Percentiles rank a stretch among this genome's conserved stretches.
Evolutionary conservation across 441 rosid genomes (phyloP).

Genomic region (Erodium moschatum): DNA sequence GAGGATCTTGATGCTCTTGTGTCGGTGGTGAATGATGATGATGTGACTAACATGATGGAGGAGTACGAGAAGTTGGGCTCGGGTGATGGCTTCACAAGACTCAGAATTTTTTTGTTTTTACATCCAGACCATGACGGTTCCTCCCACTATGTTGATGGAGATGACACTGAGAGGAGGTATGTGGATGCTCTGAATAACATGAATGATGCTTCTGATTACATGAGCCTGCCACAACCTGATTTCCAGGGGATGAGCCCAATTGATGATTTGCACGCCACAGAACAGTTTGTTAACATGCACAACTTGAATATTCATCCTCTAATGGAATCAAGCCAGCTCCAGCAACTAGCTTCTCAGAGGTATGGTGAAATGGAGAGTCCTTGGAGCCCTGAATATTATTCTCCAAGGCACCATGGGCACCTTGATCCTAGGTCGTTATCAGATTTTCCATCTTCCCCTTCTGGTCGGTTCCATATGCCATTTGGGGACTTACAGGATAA

Average conservation of each 20-base stretch:
- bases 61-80: constrained; percentile 92
- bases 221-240: constrained; percentile 37
- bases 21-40: too few species aligned
- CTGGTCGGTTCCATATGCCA: constrained; percentile 55
- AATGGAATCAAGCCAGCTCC: constrained; percentile 34
- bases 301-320: constrained; percentile 55
- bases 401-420: constrained; percentile 78
- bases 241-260: constrained; percentile 38
- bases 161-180: constrained; percentile 32
- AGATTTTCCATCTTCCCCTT: constrained; percentile 72
- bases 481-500: constrained; percentile 59
- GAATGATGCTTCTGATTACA: constrained; percentile 56
- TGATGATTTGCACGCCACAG: constrained; percentile 52
- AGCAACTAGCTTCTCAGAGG: constrained; percentile 39
- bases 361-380: constrained; percentile 67
- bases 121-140: constrained; percentile 60
- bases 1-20: too few species aligned
- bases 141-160: constrained; percentile 55
- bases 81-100: constrained; percentile 84
- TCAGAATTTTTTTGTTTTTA: constrained; percentile 81
- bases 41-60: constrained; percentile 31
- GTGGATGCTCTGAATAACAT: constrained; percentile 62
- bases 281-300: constrained; percentile 59
- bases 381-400: constrained; percentile 84
- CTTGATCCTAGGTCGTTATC: constrained; percentile 54